phyloP scores from a whole-genome alignment of 2,329 filamentous ascomycete genomes.

The Penicillium sp. region DNA sequence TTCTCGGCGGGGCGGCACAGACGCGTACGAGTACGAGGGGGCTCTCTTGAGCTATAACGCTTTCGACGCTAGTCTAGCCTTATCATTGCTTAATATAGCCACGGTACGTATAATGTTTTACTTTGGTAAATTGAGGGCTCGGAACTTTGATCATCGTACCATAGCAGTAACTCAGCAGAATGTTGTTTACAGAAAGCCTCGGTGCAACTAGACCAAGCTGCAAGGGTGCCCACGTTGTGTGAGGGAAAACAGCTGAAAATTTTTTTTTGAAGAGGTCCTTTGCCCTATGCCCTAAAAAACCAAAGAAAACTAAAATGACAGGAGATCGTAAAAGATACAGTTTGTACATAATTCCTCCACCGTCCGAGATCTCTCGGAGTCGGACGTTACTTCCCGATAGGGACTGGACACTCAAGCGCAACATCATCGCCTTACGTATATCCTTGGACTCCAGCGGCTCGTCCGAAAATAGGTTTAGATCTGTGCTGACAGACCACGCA shows the following conservation, averaged over 20 bases:
- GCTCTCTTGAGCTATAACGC: background rate
- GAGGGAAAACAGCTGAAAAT: background rate
- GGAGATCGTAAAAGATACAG: background rate
- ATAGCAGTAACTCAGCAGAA: conserved; percentile 1
- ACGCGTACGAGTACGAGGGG: conserved; percentile 22
- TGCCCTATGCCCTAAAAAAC: background rate
- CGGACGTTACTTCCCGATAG: conserved; percentile 16
- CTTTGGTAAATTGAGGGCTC: background rate
- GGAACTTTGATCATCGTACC: background rate
- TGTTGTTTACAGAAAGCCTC: conserved; percentile 3
- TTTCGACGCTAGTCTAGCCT: background rate
- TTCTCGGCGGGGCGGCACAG: conserved; percentile 18
- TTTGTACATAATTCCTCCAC: conserved; percentile 1
- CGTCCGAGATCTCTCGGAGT: conserved; percentile 9
- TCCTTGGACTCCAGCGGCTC: conserved; percentile 6
- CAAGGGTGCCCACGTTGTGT: conserved; percentile 1
- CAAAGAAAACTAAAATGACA: background rate
- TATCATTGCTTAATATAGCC: background rate
- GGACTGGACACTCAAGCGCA: conserved; percentile 7
- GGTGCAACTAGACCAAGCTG: background rate
- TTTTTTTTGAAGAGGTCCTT: too few species aligned
- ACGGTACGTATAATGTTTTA: background rate
- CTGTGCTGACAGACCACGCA: background rate
- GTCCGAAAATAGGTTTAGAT: background rate
- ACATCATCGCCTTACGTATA: conserved; percentile 28